Base-by-base conservation (phyloP, 116 monocot genomes). In the Phalaenopsis hybrid region DNA sequence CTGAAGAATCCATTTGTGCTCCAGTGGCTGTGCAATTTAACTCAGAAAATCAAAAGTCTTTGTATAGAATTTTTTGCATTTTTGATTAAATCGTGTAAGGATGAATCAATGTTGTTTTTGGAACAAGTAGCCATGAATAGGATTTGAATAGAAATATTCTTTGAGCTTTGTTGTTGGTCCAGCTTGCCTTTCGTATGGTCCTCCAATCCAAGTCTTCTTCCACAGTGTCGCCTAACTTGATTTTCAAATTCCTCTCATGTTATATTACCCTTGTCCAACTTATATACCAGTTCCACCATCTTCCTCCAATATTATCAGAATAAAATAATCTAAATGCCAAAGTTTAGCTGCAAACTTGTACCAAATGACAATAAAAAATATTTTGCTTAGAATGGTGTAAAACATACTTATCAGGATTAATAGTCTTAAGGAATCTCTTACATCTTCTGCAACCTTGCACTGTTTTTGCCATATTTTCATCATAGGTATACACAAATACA, bases 401-500 rank as follows among this genome's bases (percentile, higher is more conserved):
- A 52, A 51, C 49, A 7, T 83, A 92, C 95, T 90, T 94, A 84
- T 97, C 90, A 43, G 97, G 97, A 76, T 86, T 92, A 16, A 97
- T 90, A 44, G 94, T 94, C 81, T 90, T 86, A 9, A 81, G 80
- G 61, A 97, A 97, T 45, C 94, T 94, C 81, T 93, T 87, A 55
- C 93, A 97, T 80, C 78, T 86, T 63, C 97, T 79, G 78, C 93
- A 91, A 8, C 97, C 97, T 49, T 87, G 87, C 68, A 97, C 91
- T n/a, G 91, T 91, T 80, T 91, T 97, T 6, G 97, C 97, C 97
- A 97, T 94, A 79, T 92, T 94, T 0, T 94, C 97, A 74, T 93
- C 90, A n/a, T 93, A 94, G 11, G 90, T 97, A 61, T 91, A 97
- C 25, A 97, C 86, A 51, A 97, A 97, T 1, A 93, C 94, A 70